phyloP scores from a whole-genome alignment of 2,329 filamentous ascomycete genomes.

The Pseudogymnoascus sp. region DNA sequence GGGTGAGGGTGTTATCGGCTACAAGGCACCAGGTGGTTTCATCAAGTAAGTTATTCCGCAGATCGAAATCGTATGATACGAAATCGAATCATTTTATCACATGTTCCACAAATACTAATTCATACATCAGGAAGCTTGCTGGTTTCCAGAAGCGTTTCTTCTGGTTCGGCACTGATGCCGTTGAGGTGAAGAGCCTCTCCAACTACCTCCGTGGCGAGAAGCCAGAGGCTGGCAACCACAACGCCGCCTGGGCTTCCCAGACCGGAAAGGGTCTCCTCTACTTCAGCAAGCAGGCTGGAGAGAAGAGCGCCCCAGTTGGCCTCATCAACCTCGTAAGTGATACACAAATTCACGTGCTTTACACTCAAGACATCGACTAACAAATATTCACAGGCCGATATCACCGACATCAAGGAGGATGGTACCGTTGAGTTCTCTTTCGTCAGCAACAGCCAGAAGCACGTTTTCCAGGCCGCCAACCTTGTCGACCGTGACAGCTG shows the following conservation, averaged over 20 bases:
- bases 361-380: conserved; percentile 26
- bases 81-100: not conserved
- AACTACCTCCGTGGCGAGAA: conserved; percentile 86
- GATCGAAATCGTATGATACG: not conserved
- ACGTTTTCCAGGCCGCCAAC: conserved; percentile 79
- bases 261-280: conserved; percentile 94
- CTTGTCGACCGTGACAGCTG: conserved; percentile 83
- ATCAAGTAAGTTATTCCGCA: conserved; percentile 64
- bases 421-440: conserved; percentile 79
- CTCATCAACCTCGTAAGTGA: conserved; percentile 76
- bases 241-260: conserved; percentile 82
- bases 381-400: conserved; percentile 43
- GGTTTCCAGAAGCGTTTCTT: conserved; percentile 89
- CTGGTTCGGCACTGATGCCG: conserved; percentile 69
- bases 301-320: conserved; percentile 74
- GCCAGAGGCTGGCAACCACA: conserved; percentile 68
- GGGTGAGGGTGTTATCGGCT: conserved; percentile 76
- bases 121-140: conserved; percentile 58
- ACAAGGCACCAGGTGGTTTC: conserved; percentile 75
- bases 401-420: conserved; percentile 63
- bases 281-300: conserved; percentile 67
- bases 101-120: conserved; percentile 12
- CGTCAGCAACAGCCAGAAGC: conserved; percentile 81
- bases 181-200: conserved; percentile 67
- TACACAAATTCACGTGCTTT: not conserved